Evolutionary conservation across 768 basidiomycete genomes (phyloP).

Genomic region (Zangia roseola): DNA sequence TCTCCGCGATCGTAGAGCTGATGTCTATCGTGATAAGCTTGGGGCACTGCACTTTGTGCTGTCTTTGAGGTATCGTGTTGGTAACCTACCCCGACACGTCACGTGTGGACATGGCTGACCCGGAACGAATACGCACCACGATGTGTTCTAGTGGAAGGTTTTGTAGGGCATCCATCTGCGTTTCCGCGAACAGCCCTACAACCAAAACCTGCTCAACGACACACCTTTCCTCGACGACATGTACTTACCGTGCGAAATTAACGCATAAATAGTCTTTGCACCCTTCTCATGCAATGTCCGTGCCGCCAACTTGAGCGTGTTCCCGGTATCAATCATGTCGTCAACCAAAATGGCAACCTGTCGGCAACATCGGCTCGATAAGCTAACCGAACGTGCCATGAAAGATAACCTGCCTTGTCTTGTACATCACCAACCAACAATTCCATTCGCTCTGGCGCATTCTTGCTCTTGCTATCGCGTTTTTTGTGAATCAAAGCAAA

Average conservation of each 20-base stretch:
- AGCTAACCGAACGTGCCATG: conserved; percentile 3
- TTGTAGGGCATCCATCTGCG: conserved; percentile 64
- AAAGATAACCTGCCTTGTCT: conserved; percentile 59
- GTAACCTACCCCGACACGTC: conserved; percentile 61
- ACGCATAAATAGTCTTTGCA: conserved; percentile 79
- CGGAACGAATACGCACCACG: conserved; percentile 49
- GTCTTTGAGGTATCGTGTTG: conserved; percentile 87
- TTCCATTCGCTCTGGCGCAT: conserved; percentile 82
- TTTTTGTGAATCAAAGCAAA: conserved; percentile 96
- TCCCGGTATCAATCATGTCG: conserved; percentile 97
- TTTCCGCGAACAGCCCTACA: conserved; percentile 77
- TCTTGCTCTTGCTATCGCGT: conserved; percentile 63
- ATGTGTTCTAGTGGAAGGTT: conserved; percentile 78
- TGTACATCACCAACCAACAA: conserved; percentile 92
- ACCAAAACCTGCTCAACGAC: conserved; percentile 5
- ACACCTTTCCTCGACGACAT: conserved; percentile 1
- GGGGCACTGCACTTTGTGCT: conserved; percentile 57
- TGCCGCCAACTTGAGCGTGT: conserved; percentile 82
- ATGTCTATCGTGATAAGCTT: conserved; percentile 92
- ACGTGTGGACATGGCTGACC: neutral
- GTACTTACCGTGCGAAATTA: conserved; percentile 85
- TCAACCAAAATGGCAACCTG: conserved; percentile 94
- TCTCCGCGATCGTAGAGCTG: conserved; percentile 90
- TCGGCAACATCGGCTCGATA: neutral
- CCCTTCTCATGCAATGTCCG: conserved; percentile 88